Conservation (phyloP, 1,284 basidiomycete genomes). For the Malassezia cuniculi region DNA sequence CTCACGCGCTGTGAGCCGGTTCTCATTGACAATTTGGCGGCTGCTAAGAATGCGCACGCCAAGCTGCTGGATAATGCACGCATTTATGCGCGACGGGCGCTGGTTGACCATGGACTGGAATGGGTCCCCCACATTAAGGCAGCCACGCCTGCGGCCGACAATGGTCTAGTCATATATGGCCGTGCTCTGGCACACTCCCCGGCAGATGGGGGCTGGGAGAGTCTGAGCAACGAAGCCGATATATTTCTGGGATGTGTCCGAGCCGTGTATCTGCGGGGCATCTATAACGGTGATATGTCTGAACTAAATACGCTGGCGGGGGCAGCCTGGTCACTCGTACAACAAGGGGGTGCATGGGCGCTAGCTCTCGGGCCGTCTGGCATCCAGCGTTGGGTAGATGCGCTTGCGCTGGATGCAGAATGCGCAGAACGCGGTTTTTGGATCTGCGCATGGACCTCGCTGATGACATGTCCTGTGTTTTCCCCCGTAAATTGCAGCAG, state of each 20-base stretch:
- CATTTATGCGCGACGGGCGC: conserved; percentile 9
- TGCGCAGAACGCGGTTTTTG: conserved; percentile 15
- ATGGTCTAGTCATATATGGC: neutral
- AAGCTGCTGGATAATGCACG: conserved; percentile 10
- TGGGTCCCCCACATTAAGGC: conserved; percentile 6
- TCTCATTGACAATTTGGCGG: neutral
- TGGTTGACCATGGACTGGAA: conserved; percentile 8
- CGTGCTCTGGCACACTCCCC: conserved; percentile 5
- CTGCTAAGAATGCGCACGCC: neutral
- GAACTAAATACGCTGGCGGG: conserved; percentile 4
- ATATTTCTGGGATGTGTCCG: conserved; percentile 4
- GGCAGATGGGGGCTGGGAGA: conserved; percentile 9
- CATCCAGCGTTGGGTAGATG: conserved; percentile 6
- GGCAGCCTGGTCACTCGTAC: conserved; percentile 5
- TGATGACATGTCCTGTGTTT: no score
- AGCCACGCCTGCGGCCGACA: neutral
- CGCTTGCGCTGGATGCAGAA: conserved; percentile 13
- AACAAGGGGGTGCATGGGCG: no score
- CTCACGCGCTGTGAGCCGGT: conserved; percentile 3
- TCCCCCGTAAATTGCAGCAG: no score
- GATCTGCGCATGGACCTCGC: no score
- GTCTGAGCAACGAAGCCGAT: conserved; percentile 1
- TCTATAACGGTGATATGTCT: neutral
- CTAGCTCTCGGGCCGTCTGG: conserved; percentile 16
- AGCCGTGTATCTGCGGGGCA: neutral